Conservation (phyloP, 2,329 filamentous ascomycete genomes). For the Alternaria brassicae region DNA sequence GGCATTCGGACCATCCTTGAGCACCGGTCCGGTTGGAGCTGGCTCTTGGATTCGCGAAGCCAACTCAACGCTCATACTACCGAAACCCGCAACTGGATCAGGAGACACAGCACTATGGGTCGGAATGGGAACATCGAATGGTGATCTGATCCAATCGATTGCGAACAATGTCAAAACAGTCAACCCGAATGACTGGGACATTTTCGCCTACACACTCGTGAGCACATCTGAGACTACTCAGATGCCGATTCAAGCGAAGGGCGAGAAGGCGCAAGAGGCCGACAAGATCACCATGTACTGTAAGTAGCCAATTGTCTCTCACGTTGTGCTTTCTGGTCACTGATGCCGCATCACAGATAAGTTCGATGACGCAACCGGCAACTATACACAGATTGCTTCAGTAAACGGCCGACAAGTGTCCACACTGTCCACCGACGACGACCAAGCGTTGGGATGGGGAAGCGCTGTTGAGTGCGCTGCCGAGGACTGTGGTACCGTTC, state of each 20-base stretch:
- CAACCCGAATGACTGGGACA: slow-evolving; percentile 48
- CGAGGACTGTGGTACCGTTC: slow-evolving; percentile 52
- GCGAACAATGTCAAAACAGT: slow-evolving; percentile 27
- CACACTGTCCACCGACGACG: slow-evolving; percentile 56
- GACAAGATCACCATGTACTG: slow-evolving; percentile 54
- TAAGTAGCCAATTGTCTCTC: slow-evolving; percentile 1
- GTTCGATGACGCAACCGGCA: slow-evolving; percentile 49
- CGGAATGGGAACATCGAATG: slow-evolving; percentile 60
- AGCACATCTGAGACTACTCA: slow-evolving; percentile 42
- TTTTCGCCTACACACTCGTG: slow-evolving; percentile 51
- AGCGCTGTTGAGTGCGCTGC: slow-evolving; percentile 54
- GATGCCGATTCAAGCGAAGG: slow-evolving; percentile 45
- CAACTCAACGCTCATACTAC: slow-evolving; percentile 55
- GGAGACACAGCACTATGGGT: slow-evolving; percentile 54
- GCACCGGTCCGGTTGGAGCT: slow-evolving; percentile 53
- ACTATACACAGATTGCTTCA: slow-evolving; percentile 53
- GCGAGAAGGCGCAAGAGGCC: slow-evolving; percentile 30
- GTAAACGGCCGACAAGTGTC: slow-evolving; percentile 51
- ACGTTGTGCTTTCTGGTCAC: background rate
- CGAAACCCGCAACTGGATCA: slow-evolving; percentile 45
- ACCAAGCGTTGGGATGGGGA: slow-evolving; percentile 54
- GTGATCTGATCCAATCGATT: slow-evolving; percentile 59
- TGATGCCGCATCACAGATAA: slow-evolving; percentile 39
- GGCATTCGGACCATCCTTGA: slow-evolving; percentile 36
- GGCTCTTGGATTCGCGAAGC: slow-evolving; percentile 56